Conservation (phyloP, 2,329 filamentous ascomycete species). For the Coniochaeta sp. region DNA sequence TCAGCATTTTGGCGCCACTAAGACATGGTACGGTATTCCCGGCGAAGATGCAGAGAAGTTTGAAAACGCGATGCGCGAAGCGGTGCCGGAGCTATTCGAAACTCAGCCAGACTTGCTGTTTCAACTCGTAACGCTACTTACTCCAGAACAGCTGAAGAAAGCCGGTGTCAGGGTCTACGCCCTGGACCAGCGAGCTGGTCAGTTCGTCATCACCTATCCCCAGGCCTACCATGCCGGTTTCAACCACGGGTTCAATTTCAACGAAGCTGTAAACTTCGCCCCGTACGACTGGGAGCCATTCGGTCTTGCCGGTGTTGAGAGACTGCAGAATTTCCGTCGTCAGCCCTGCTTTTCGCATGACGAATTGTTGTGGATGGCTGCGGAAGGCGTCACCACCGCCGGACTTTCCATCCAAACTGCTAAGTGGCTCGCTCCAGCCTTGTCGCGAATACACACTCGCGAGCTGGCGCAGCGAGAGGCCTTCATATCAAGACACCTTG, state of each 20-base stretch:
- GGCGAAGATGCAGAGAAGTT: constrained; percentile 91
- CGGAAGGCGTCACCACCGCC: constrained; percentile 62
- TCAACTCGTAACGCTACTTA: constrained; percentile 92
- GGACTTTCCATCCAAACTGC: constrained; percentile 73
- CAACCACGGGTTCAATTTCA: constrained; percentile 98
- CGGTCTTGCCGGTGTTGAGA: constrained; percentile 77
- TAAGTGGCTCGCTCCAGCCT: constrained; percentile 87
- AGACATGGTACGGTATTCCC: constrained; percentile 98
- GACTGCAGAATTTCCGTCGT: constrained; percentile 77
- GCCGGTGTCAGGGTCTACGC: constrained; percentile 91
- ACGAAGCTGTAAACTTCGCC: constrained; percentile 97
- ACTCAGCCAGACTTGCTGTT: constrained; percentile 94
- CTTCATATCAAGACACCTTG: constrained; percentile 61
- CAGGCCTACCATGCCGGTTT: constrained; percentile 97
- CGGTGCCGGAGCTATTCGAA: constrained; percentile 93
- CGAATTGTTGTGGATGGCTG: constrained; percentile 85
- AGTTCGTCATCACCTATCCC: constrained; percentile 94
- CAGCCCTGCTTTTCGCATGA: constrained; percentile 98
- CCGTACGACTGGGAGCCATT: constrained; percentile 92
- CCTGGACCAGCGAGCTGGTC: constrained; percentile 89
- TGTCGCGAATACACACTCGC: constrained; percentile 68
- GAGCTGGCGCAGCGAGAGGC: constrained; percentile 61
- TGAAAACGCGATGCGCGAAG: constrained; percentile 88
- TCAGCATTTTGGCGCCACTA: constrained; percentile 95
- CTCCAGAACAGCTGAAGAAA: constrained; percentile 86